Conservation (phyloP, 1,139 yeast genomes). For the Scheffersomyces cryptocercus region DNA sequence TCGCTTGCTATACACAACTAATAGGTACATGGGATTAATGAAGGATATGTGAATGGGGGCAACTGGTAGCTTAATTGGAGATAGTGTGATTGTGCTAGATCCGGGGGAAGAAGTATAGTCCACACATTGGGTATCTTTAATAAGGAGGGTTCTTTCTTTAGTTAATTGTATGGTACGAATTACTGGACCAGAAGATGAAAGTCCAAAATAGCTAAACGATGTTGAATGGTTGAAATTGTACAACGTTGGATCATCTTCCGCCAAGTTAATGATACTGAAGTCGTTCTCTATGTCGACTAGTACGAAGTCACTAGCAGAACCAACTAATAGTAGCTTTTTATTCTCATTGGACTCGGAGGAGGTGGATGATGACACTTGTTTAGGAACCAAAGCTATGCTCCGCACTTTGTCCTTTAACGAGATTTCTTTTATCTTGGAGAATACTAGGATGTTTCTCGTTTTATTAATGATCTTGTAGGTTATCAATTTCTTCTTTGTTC, state of each 20-base stretch:
- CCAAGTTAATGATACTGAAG: conserved; percentile 15
- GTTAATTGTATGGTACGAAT: conserved; percentile 21
- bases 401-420: conserved; percentile 32
- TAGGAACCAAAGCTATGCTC: conserved; percentile 16
- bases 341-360: conserved; percentile 8
- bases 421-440: conserved; percentile 26
- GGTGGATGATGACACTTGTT: neutral
- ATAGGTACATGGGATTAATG: conserved; percentile 48
- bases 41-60: conserved; percentile 33
- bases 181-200: conserved; percentile 18
- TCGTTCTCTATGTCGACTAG: conserved; percentile 25
- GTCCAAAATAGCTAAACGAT: conserved; percentile 25
- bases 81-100: conserved; percentile 18
- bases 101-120: neutral
- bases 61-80: conserved; percentile 26
- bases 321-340: conserved; percentile 19
- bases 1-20: conserved; percentile 39
- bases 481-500: conserved; percentile 31
- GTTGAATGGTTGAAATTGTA: conserved; percentile 16
- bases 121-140: conserved; percentile 13
- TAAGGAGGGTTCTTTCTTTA: conserved; percentile 20
- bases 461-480: conserved; percentile 30
- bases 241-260: conserved; percentile 13
- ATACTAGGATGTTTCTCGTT: conserved; percentile 32
- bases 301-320: conserved; percentile 27